Base-by-base conservation (phyloP, 768 basidiomycete species). In the Suillus bovinus region DNA sequence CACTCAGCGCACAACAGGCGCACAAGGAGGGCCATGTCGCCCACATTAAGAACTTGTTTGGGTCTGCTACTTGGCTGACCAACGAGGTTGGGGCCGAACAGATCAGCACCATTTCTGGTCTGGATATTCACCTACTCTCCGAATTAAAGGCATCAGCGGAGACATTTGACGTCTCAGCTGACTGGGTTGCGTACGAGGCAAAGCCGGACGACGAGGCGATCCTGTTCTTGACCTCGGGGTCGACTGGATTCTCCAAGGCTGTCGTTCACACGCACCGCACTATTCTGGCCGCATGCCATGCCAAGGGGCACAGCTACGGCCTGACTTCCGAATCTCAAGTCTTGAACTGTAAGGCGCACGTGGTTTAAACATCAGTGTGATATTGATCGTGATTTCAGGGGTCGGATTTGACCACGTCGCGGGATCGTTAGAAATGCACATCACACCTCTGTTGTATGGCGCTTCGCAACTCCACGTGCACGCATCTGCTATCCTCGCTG, bases 331-430 rank as follows among this genome's bases (percentile, higher is more conserved):
- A 66, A 8, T 74, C 79, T 14, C 75, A 68, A 27, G 69, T 80
- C 54, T 65, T 81, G 63, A 81, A 81, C 66, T 81, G 80, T 74
- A 24, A 64, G 73, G 62, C 31, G 5, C 13, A 16, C 27, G 6
- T 50, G 17, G 13, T 20, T 41, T 0, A 10, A 60, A 14, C 14
- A 16, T 20, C 41, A 14, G 20, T 38, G 22, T 57, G 5, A 6
- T 11, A 33, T 61, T 54, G 13, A 61, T 6, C 5, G 3, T 29
- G 34, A 24, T 4, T 44, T 16, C 62, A 74, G 73, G 73, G 80
- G 80, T 81, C 7, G 78, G 77, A n/a, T 79, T 81, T 47, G 80
- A 81, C 55, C 80, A 81, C 55, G 78, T 81, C 33, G 80, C 80
- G 4, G 78, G 77, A 42, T 74, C 79, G 0, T 70, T 79, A 1